phyloP scores from a whole-genome alignment of 2,329 filamentous ascomycete genomes.

The Fusarium chuoi region DNA sequence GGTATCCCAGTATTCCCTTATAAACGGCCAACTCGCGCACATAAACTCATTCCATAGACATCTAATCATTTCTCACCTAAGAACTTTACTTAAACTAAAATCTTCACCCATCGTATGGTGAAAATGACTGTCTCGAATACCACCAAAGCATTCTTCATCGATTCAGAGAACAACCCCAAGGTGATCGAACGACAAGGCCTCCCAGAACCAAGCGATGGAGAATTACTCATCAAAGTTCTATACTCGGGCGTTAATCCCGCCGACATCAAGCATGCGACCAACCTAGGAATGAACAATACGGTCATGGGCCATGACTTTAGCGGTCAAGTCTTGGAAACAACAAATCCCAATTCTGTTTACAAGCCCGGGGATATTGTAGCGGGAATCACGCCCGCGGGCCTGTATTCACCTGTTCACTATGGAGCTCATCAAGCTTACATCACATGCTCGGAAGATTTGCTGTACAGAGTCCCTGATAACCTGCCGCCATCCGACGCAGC shows the following conservation, averaged over 20 bases:
- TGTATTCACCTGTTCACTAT: neutral
- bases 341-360: neutral
- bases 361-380: neutral
- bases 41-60: neutral
- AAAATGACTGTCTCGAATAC: neutral
- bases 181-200: neutral
- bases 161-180: neutral
- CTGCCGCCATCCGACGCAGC: neutral
- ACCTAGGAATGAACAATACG: neutral
- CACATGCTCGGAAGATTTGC: neutral
- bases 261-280: neutral
- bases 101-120: rapidly evolving
- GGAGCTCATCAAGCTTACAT: neutral
- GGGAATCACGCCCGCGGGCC: neutral
- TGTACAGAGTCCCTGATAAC: neutral
- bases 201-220: neutral
- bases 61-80: rapidly evolving
- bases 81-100: too few relatives aligned
- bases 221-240: neutral
- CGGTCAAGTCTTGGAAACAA: neutral
- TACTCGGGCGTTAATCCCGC: neutral
- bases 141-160: neutral
- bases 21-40: neutral
- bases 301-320: neutral
- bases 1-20: neutral